Evolutionary conservation across 176 grass and related monocot species (phyloP).

Genomic region (Dactylis glomerata): DNA sequence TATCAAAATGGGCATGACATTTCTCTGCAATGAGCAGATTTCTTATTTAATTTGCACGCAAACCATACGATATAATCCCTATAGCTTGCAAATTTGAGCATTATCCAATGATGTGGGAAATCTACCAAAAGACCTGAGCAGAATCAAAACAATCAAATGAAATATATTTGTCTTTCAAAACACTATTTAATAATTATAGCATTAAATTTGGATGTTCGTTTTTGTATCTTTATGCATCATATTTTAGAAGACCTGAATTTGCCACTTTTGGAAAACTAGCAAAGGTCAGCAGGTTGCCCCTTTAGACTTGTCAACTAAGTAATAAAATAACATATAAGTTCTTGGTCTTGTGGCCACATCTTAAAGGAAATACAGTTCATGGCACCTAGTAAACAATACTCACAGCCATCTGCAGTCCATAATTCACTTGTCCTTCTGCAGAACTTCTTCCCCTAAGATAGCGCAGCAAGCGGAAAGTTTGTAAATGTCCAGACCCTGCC

Average conservation of each 20-base stretch:
- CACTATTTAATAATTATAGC: background rate
- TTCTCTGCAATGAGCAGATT: background rate
- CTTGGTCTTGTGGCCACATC: background rate
- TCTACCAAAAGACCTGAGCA: background rate
- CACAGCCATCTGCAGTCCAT: conserved; percentile 95
- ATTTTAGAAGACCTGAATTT: background rate
- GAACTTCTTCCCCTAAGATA: conserved; percentile 93
- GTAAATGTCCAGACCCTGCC: conserved; percentile 93
- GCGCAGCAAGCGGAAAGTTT: conserved; percentile 84
- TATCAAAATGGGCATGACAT: background rate
- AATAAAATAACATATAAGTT: background rate
- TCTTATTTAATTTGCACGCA: background rate
- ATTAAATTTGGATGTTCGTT: background rate
- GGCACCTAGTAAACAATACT: conserved; percentile 28
- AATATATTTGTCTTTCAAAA: background rate
- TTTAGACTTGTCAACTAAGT: conserved; percentile 3
- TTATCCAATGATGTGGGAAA: background rate
- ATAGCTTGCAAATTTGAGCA: background rate
- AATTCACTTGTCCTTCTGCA: conserved; percentile 92
- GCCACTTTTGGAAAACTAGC: background rate
- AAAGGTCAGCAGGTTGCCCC: conserved; percentile 8
- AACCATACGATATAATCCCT: background rate
- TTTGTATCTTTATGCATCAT: background rate
- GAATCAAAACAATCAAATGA: background rate
- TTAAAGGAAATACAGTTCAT: conserved; percentile 13